Evolutionary conservation across 768 basidiomycete species (phyloP).

Genomic region (Lactifluus pinguis): DNA sequence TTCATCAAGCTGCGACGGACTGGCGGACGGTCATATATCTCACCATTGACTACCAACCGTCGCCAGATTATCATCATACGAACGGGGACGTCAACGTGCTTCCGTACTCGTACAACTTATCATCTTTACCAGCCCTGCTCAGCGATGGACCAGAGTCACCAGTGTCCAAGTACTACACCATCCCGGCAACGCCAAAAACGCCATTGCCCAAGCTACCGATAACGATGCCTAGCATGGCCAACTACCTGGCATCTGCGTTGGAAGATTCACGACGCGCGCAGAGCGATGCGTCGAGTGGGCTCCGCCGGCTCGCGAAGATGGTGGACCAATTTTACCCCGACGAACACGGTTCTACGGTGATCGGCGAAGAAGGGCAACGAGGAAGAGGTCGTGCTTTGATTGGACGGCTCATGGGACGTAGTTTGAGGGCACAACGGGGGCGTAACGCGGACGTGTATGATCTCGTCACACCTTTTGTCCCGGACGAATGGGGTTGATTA

Average conservation of each 20-base stretch:
- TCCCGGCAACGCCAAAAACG: constrained; percentile 49
- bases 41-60: constrained; percentile 60
- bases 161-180: constrained; percentile 60
- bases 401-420: constrained; percentile 44
- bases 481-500: constrained; percentile 60
- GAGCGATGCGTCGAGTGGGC: constrained; percentile 49
- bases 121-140: constrained; percentile 49
- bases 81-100: constrained; percentile 55
- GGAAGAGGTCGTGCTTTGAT: constrained; percentile 34
- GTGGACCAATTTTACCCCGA: constrained; percentile 58
- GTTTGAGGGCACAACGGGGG: constrained; percentile 36
- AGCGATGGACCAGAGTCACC: constrained; percentile 54
- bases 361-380: constrained; percentile 35
- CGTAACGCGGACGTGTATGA: constrained; percentile 76
- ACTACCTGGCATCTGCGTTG: constrained; percentile 64
- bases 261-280: constrained; percentile 56
- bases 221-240: constrained; percentile 63
- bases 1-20: constrained; percentile 45
- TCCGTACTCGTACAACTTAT: constrained; percentile 64
- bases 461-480: constrained; percentile 72
- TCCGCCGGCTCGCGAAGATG: constrained; percentile 62
- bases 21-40: constrained; percentile 77
- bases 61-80: constrained; percentile 37
- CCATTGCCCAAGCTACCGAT: constrained; percentile 70
- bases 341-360: constrained; percentile 24